Conservation (phyloP, 768 basidiomycete species). For the Erythrobasidium yunnanense region DNA sequence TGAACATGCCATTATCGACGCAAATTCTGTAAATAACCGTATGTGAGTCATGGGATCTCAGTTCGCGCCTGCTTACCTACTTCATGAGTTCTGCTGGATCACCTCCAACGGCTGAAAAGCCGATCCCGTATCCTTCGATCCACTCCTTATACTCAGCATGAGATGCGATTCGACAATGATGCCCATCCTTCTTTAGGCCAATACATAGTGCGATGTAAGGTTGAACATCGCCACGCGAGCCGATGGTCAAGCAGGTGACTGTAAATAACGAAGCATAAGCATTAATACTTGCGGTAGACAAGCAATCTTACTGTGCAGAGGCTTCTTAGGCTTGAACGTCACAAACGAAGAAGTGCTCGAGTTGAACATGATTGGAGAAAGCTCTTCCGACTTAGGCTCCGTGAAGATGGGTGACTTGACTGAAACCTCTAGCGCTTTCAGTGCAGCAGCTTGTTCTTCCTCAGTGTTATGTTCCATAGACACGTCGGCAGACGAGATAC, state of each 20-base stretch:
- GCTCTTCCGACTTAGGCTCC: slow-evolving; percentile 51
- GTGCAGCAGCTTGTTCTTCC: not conserved
- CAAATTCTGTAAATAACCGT: slow-evolving; percentile 50
- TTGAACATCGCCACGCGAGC: slow-evolving; percentile 92
- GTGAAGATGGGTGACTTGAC: slow-evolving; percentile 11
- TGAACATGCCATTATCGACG: slow-evolving; percentile 95
- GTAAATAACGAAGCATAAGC: not conserved
- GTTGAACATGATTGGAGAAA: slow-evolving; percentile 90
- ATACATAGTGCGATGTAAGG: slow-evolving; percentile 94
- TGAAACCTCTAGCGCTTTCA: slow-evolving; percentile 1
- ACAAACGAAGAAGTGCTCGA: slow-evolving; percentile 92
- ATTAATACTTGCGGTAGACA: not conserved
- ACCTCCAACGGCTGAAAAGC: slow-evolving; percentile 84
- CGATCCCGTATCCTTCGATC: slow-evolving; percentile 69
- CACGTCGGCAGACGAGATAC: not conserved
- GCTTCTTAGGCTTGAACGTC: slow-evolving; percentile 80
- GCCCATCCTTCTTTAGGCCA: slow-evolving; percentile 79
- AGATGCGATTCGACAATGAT: slow-evolving; percentile 78
- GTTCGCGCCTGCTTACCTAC: not conserved
- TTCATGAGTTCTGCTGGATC: slow-evolving; percentile 97
- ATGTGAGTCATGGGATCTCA: not conserved
- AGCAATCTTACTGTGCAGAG: slow-evolving; percentile 48
- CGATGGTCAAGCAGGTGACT: slow-evolving; percentile 92
- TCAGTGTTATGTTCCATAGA: not conserved
- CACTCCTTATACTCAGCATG: slow-evolving; percentile 90